Percentiles rank a stretch among this genome's conserved stretches.
These are phyloP conservation scores for Melanopsichium pennsylvanicum DNA, from an alignment of 1,284 basidiomycete genomes.

Conservation along the genomic window DNA sequence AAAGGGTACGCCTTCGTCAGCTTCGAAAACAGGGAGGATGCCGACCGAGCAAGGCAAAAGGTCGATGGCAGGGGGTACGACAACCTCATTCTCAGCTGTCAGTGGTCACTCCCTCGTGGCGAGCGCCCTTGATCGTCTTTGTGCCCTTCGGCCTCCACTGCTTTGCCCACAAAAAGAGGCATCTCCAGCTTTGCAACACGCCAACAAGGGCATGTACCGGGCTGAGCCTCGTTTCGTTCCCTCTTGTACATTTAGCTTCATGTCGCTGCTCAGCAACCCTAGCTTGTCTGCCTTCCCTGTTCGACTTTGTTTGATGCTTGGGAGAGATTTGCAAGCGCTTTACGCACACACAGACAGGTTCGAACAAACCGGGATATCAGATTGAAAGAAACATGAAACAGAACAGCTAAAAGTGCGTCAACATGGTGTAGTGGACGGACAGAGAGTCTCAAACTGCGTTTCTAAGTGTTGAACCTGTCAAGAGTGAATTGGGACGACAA, in stretches of 20 bases:
- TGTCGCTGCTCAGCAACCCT: conserved; percentile 19
- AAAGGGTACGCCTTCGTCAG: conserved; percentile 97
- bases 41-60: conserved; percentile 89
- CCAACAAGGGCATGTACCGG: background rate
- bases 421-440: background rate
- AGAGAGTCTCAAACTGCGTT: background rate
- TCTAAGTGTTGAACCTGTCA: conserved; percentile 41
- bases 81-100: conserved; percentile 84
- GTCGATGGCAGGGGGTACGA: conserved; percentile 91
- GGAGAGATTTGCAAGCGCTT: background rate
- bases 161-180: conserved; percentile 7
- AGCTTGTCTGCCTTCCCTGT: conserved; percentile 17
- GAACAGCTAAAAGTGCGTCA: background rate
- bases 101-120: conserved; percentile 74
- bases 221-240: background rate
- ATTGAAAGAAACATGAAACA: conserved; percentile 5
- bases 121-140: conserved; percentile 49
- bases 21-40: conserved; percentile 82
- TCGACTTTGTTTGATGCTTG: background rate
- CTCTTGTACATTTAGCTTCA: conserved; percentile 35
- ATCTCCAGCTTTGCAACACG: background rate
- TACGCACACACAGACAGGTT: background rate
- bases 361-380: conserved; percentile 15
- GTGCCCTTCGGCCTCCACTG: background rate
- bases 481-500: background rate